phyloP scores from a whole-genome alignment of 2,329 filamentous ascomycete species.

The Metarhizium anisopliae region DNA sequence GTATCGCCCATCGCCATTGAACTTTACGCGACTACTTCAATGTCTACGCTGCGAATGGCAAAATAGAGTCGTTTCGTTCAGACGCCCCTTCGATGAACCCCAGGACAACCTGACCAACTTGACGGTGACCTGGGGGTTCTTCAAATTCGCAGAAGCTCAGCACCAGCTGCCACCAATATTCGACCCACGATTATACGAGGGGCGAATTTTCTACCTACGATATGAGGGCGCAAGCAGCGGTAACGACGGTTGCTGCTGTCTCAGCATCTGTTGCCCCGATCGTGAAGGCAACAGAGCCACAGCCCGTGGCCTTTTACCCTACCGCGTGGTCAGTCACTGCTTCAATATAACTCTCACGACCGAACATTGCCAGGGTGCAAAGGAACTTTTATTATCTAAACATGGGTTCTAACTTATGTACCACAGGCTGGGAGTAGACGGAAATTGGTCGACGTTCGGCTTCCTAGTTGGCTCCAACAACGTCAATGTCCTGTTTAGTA shows the following conservation, averaged over 20 bases:
- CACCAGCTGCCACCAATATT: not conserved
- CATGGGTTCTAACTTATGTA: not conserved
- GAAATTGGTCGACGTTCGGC: constrained; percentile 62
- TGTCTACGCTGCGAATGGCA: not conserved
- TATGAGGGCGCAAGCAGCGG: constrained; percentile 6
- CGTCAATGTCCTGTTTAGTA: constrained; percentile 46
- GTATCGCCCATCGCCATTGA: not conserved
- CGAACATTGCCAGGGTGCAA: not conserved
- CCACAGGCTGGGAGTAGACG: constrained; percentile 55
- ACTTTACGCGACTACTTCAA: not conserved
- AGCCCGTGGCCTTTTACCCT: constrained; percentile 13
- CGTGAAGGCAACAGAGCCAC: not conserved
- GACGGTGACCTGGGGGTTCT: not conserved
- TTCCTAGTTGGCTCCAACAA: constrained; percentile 37
- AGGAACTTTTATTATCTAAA: not conserved
- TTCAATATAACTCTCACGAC: not conserved
- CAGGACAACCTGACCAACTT: not conserved
- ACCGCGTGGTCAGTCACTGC: constrained; percentile 12
- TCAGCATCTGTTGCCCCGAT: constrained; percentile 1
- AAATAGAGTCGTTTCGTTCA: not conserved
- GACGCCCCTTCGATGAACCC: constrained; percentile 2
- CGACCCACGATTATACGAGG: not conserved
- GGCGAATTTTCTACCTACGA: not conserved
- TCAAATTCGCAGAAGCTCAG: not conserved
- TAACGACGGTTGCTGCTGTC: constrained; percentile 2